Evolutionary conservation across 1,284 basidiomycete species (phyloP).

Genomic region (Vanrija sp.): DNA sequence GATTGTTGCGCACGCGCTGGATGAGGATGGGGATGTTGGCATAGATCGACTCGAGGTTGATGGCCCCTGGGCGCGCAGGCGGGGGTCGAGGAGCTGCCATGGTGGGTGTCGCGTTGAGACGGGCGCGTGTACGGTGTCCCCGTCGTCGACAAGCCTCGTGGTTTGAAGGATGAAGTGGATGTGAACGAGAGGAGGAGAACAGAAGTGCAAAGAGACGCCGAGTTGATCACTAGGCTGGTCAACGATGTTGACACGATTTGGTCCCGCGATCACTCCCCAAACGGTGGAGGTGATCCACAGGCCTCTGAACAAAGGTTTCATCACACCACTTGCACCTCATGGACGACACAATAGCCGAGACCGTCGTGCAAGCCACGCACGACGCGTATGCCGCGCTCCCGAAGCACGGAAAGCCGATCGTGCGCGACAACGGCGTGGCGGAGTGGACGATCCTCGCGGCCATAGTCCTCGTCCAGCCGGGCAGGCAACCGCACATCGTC

Average conservation of each 20-base stretch:
- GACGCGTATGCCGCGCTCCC: constrained; percentile 36
- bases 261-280: too few relatives aligned
- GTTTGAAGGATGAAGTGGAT: too few relatives aligned
- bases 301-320: background rate
- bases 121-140: too few relatives aligned
- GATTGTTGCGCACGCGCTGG: constrained; percentile 15
- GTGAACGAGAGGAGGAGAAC: too few relatives aligned
- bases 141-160: background rate
- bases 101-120: background rate
- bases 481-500: constrained; percentile 49
- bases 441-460: constrained; percentile 51
- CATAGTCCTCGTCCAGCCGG: constrained; percentile 12
- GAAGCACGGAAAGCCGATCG: constrained; percentile 40
- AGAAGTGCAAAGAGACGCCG: background rate
- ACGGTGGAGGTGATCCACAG: too few relatives aligned
- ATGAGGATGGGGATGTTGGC: constrained; percentile 19
- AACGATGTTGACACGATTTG: too few relatives aligned
- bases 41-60: constrained; percentile 21
- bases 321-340: background rate
- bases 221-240: background rate
- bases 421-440: constrained; percentile 38
- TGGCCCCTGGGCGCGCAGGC: constrained; percentile 4
- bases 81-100: background rate
- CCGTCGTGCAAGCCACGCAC: constrained; percentile 4
- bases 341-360: background rate